A percentile compares a stretch with the other conserved stretches of the same genome.
phyloP scores from a whole-genome alignment of 2,329 filamentous ascomycete genomes.

The Aspergillus candidus region DNA sequence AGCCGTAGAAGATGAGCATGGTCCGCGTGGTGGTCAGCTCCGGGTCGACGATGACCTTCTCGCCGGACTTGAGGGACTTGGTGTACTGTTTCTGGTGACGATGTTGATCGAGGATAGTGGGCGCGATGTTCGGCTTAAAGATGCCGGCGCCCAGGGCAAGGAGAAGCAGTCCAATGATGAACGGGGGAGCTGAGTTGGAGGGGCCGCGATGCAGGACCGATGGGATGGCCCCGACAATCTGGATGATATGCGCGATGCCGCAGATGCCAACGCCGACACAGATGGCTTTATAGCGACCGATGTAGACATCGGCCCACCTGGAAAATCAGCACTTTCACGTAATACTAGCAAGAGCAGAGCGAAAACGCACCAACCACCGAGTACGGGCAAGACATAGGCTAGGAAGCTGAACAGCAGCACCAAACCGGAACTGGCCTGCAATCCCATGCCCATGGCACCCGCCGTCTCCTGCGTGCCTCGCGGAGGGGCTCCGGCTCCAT shows the following conservation, averaged over 20 bases:
- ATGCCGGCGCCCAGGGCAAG: constrained; percentile 36
- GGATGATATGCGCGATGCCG: constrained; percentile 30
- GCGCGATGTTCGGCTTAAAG: constrained; percentile 40
- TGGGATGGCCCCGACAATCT: constrained; percentile 33
- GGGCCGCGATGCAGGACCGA: constrained; percentile 34
- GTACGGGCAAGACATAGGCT: constrained; percentile 52
- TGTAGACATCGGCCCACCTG: constrained; percentile 21
- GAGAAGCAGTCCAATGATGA: constrained; percentile 35
- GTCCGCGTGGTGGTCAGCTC: constrained; percentile 38
- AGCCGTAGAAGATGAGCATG: constrained; percentile 32
- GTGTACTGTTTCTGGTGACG: constrained; percentile 34
- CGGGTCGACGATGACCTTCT: constrained; percentile 44
- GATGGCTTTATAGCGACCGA: constrained; percentile 30
- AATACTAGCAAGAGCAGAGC: neutral
- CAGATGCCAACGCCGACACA: constrained; percentile 35
- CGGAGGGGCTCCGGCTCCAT: constrained; percentile 34
- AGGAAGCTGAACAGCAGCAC: constrained; percentile 46
- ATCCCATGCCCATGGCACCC: constrained; percentile 56
- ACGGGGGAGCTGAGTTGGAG: constrained; percentile 30
- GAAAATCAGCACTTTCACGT: neutral
- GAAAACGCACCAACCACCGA: constrained; percentile 25
- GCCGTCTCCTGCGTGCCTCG: constrained; percentile 41
- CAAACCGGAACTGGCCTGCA: constrained; percentile 50
- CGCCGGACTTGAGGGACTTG: constrained; percentile 39
- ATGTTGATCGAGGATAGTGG: constrained; percentile 42